Evolutionary conservation across 2,329 filamentous ascomycete genomes (phyloP).

Genomic region (Aureobasidium musti): DNA sequence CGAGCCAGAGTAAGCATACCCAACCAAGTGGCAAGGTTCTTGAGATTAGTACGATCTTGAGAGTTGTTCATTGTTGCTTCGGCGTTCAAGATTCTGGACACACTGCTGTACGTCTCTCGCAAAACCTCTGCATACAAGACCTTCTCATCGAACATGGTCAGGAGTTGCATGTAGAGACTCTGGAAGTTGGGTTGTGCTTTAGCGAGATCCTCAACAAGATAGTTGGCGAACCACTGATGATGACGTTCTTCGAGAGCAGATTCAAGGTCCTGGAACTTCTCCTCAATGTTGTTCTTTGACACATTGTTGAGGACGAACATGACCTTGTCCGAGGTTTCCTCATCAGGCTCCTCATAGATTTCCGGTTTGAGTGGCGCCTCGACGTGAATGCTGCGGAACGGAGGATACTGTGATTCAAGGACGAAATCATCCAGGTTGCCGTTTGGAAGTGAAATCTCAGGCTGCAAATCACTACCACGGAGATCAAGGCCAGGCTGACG

Average conservation of each 20-base stretch:
- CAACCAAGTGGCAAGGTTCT: slow-evolving; percentile 92
- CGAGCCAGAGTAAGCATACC: slow-evolving; percentile 89
- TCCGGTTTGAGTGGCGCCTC: slow-evolving; percentile 66
- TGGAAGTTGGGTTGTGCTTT: slow-evolving; percentile 99
- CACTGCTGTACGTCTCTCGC: slow-evolving; percentile 85
- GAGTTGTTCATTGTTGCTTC: slow-evolving; percentile 82
- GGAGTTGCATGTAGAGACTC: slow-evolving; percentile 83
- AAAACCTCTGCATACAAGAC: slow-evolving; percentile 85
- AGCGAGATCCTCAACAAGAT: slow-evolving; percentile 91
- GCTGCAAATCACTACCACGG: background rate
- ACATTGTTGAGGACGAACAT: slow-evolving; percentile 97
- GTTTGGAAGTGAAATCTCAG: slow-evolving; percentile 57
- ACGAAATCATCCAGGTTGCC: slow-evolving; percentile 67
- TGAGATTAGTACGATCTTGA: slow-evolving; percentile 82
- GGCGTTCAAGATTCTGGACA: slow-evolving; percentile 84
- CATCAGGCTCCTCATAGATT: slow-evolving; percentile 77
- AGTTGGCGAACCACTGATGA: slow-evolving; percentile 94
- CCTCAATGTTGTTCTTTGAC: slow-evolving; percentile 81
- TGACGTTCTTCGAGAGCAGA: slow-evolving; percentile 77
- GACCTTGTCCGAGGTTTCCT: slow-evolving; percentile 86
- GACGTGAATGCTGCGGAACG: slow-evolving; percentile 77
- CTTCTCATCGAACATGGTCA: slow-evolving; percentile 78
- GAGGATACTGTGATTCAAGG: slow-evolving; percentile 63
- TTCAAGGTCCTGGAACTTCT: slow-evolving; percentile 79
- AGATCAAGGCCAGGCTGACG: slow-evolving; percentile 61